Evolutionary conservation across 306 rosid genomes (phyloP), one percentile per base, ranked within the genome.

Genomic region (Citrullus mucosospermus): DNA sequence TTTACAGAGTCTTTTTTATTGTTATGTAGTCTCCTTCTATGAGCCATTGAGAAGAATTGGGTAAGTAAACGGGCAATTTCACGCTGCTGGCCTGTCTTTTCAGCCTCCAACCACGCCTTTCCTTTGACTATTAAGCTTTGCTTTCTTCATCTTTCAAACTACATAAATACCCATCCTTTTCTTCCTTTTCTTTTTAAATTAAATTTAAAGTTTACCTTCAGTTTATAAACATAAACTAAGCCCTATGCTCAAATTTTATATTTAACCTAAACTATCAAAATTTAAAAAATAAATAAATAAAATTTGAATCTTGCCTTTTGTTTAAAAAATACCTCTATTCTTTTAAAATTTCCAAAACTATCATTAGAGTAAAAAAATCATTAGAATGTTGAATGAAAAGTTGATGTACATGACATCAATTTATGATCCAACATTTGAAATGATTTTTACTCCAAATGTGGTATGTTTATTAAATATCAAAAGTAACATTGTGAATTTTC

Each of bases 31-130:
- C 57, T 53, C 22, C 69, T 62, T 60, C 67, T 9, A 58, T 3
- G 20, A 58, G 32, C 6, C 15, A 56, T 12, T 8, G 12, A 0
- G 28, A 55, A 55, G 20, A 59, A 57, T 22, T 6, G 75, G 53
- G 75, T 11, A 68, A 68, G 75, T 68, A 20, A 68, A 68, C 41
- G 54, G 75, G 32, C 75, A 68, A 41, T 68, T 68, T 41, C 75
- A 68, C 75, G 75, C 75, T 68, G 75, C 53, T 68, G 75, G 34
- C 54, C 75, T 10, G 75, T 68, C 75, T 41, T 41, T 68, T 68
- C 75, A 68, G 4, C 54, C 32, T 68, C 75, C 75, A 68, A 68
- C 73, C 30, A 18, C 50, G 5, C 75, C 46, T 8, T 65, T 17
- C 20, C 48, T 65, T 65, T 65, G 5, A 17, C 43, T 36, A 28